Base-by-base conservation (phyloP, 176 grass and related monocot species). In the Cymbopogon citratus region DNA sequence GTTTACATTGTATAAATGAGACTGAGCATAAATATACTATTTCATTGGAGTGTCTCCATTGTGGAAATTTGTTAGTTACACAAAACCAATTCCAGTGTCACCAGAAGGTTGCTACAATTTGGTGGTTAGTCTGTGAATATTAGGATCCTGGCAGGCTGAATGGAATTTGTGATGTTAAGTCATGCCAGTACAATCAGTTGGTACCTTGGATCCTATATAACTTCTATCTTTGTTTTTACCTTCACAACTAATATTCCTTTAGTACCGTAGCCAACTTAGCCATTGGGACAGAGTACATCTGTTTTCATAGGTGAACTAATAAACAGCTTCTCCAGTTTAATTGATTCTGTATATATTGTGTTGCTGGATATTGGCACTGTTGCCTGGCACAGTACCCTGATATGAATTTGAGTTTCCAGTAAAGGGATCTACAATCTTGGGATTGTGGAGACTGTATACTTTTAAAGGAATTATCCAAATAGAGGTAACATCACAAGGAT, bases 301-400 rank as follows among this genome's bases (percentile, higher is more conserved):
- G 43, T 52, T 12, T 6, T 6, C 45, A 80, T 66, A 66, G 7
- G 61, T 74, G 54, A n/a, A 65, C 40, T 67, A 5, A 59, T 29
- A 31, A 43, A 81, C 7, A 72, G 6, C 10, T 71, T 86, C 57
- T 74, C 35, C 35, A 56, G 61, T 40, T 79, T 66, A 45, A 28
- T 56, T 73, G 34, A n/a, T 51, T 80, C 41, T 65, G n/a, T 72
- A 56, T 57, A 26, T 76, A 5, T 33, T 46, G 9, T 43, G 41
- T 18, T 29, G 0, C 41, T 78, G 9, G 24, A 62, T 28, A 29
- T 63, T 77, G 23, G 24, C 39, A 11, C 7, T 62, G 13, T 61
- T 44, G 59, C 9, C 9, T 44, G 9, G 26, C 25, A 31, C 3
- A 73, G 14, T 45, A 45, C 7, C 16, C 38, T 40, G n/a, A 44